A percentile compares a stretch with the other conserved stretches of the same genome.
These are phyloP conservation scores for Vachellia collinsii DNA, from an alignment of 306 rosid species.

Conservation along the genomic window DNA sequence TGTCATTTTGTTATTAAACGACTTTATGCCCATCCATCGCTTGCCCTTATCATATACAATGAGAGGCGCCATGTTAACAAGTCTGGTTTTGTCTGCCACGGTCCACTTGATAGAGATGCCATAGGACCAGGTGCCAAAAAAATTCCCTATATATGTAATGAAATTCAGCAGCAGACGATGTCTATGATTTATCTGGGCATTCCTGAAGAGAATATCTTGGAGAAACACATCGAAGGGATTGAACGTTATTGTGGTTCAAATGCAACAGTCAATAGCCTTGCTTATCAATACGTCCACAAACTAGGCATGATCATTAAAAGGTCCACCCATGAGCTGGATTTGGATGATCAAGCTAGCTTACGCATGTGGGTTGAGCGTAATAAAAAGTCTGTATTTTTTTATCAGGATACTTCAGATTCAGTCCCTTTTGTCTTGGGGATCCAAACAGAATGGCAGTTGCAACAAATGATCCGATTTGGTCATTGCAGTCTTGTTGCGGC, in stretches of 20 bases:
- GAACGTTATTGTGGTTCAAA: conserved; percentile 83
- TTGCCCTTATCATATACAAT: conserved; percentile 73
- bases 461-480: conserved; percentile 90
- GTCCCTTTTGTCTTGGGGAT: conserved; percentile 86
- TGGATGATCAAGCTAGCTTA: conserved; percentile 93
- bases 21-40: conserved; percentile 83
- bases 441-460: conserved; percentile 98
- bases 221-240: conserved; percentile 91
- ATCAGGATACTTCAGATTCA: conserved; percentile 82
- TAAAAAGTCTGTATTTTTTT: conserved; percentile 73
- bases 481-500: conserved; percentile 79
- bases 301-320: conserved; percentile 91
- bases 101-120: conserved; percentile 93
- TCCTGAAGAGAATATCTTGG: conserved; percentile 92
- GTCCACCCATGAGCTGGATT: conserved; percentile 89
- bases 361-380: conserved; percentile 92
- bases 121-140: conserved; percentile 88
- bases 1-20: conserved; percentile 93
- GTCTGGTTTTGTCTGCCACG: conserved; percentile 93
- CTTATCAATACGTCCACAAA: conserved; percentile 91
- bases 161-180: conserved; percentile 95
- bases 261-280: conserved; percentile 75
- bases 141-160: conserved; percentile 83
- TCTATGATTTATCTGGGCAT: conserved; percentile 94
- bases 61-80: conserved; percentile 87